Percentiles rank a stretch among this genome's conserved stretches.
Conservation (phyloP, 306 rosid genomes). For the Myrica gale region DNA sequence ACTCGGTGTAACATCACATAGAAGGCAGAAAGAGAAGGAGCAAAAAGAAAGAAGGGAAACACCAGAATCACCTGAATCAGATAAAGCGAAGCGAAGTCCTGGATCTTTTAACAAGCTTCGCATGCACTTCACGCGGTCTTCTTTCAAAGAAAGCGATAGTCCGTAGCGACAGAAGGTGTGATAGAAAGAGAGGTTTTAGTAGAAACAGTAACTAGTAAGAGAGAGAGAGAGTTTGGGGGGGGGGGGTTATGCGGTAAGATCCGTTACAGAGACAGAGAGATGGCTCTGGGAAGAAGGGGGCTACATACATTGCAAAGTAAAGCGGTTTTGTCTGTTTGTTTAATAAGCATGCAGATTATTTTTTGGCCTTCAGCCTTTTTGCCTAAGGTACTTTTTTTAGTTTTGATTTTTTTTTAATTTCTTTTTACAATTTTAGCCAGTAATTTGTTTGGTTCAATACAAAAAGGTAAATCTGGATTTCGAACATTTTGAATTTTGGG, state of each 20-base stretch:
- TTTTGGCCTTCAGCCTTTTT: neutral
- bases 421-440: neutral
- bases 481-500: constrained; percentile 7
- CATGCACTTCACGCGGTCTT: constrained; percentile 78
- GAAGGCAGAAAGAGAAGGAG: constrained; percentile 12
- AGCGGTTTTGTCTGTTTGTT: constrained; percentile 65
- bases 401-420: neutral
- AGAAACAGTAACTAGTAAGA: neutral
- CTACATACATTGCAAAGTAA: constrained; percentile 40
- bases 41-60: constrained; percentile 29
- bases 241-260: constrained; percentile 45
- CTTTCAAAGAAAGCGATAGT: constrained; percentile 49
- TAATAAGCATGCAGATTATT: constrained; percentile 51
- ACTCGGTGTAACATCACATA: constrained; percentile 33
- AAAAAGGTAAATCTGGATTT: constrained; percentile 5
- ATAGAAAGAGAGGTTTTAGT: neutral
- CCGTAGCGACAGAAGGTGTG: constrained; percentile 24
- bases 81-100: constrained; percentile 32
- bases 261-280: constrained; percentile 52
- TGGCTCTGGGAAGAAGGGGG: constrained; percentile 39
- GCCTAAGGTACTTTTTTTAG: neutral
- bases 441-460: neutral
- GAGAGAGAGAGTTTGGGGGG: constrained; percentile 7
- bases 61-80: constrained; percentile 72
- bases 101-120: constrained; percentile 76